Conservation (phyloP, 2,329 filamentous ascomycete species). For the Hypoxylon sp. region DNA sequence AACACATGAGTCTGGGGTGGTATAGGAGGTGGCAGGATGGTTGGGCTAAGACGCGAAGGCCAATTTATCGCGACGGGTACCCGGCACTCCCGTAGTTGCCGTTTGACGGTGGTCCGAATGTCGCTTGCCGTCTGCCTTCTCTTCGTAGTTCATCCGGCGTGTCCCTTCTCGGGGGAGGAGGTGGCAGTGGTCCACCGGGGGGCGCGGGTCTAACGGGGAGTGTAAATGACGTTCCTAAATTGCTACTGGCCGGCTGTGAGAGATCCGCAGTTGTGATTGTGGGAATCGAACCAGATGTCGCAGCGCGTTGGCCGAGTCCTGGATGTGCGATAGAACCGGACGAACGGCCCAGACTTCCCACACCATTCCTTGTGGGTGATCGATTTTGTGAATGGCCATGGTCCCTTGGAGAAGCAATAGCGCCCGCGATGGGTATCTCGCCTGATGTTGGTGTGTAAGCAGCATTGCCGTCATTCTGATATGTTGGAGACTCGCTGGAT, state of each 20-base stretch:
- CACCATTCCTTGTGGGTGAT: conserved; percentile 66
- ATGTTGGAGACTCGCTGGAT: conserved; percentile 70
- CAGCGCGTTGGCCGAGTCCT: conserved; percentile 66
- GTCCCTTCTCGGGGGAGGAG: conserved; percentile 71
- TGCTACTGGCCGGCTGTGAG: conserved; percentile 58
- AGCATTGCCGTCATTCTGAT: conserved; percentile 61
- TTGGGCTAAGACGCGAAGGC: conserved; percentile 28
- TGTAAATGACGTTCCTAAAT: conserved; percentile 67
- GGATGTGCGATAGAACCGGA: conserved; percentile 62
- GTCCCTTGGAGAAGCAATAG: conserved; percentile 68
- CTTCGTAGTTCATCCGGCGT: conserved; percentile 66
- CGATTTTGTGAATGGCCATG: conserved; percentile 61
- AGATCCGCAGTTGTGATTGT: conserved; percentile 57
- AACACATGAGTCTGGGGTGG: conserved; percentile 13
- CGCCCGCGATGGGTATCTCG: conserved; percentile 76
- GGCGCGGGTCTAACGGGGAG: conserved; percentile 75
- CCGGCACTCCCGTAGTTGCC: conserved; percentile 54
- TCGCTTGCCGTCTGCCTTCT: conserved; percentile 67
- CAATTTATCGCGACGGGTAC: conserved; percentile 52
- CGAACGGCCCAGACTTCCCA: conserved; percentile 61
- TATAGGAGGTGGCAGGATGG: conserved; percentile 9
- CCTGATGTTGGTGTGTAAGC: conserved; percentile 76
- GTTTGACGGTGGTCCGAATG: conserved; percentile 64
- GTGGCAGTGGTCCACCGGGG: conserved; percentile 69
- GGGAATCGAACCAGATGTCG: conserved; percentile 66